Conservation (phyloP, 805 yeast species). For the Barnettozyma pratensis region DNA sequence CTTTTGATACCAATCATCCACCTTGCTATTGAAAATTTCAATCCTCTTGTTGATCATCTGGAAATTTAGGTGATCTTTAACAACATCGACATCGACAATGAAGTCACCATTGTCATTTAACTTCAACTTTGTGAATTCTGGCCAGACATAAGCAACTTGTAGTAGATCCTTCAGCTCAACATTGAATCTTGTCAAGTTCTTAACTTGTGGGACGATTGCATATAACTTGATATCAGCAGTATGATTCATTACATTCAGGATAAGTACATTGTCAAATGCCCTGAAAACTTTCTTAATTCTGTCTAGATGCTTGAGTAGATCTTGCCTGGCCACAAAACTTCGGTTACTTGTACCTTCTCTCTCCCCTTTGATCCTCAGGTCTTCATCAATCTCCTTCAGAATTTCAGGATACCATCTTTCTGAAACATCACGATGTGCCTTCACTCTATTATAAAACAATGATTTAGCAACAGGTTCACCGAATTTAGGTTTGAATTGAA, state of each 20-base stretch:
- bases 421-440: slow-evolving; percentile 40
- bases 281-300: slow-evolving; percentile 12
- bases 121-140: slow-evolving; percentile 13
- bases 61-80: slow-evolving; percentile 5
- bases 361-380: neutral
- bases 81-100: slow-evolving; percentile 16
- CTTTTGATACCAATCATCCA: slow-evolving; percentile 15
- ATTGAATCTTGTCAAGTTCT: slow-evolving; percentile 6
- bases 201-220: slow-evolving; percentile 13
- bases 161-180: slow-evolving; percentile 14
- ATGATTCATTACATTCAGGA: slow-evolving; percentile 11
- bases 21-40: slow-evolving; percentile 8
- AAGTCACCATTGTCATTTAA: slow-evolving; percentile 15
- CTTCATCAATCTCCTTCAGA: slow-evolving; percentile 26
- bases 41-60: slow-evolving; percentile 7
- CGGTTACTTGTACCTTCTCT: neutral
- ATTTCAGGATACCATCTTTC: slow-evolving; percentile 37
- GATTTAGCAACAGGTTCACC: slow-evolving; percentile 36
- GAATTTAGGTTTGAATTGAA: slow-evolving; percentile 35
- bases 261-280: slow-evolving; percentile 16
- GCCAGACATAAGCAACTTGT: slow-evolving; percentile 19
- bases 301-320: neutral
- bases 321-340: neutral
- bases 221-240: slow-evolving; percentile 17
- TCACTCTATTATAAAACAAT: slow-evolving; percentile 36